phyloP scores from a whole-genome alignment of 140 eudicot genomes.

The Flaveria floridana region DNA sequence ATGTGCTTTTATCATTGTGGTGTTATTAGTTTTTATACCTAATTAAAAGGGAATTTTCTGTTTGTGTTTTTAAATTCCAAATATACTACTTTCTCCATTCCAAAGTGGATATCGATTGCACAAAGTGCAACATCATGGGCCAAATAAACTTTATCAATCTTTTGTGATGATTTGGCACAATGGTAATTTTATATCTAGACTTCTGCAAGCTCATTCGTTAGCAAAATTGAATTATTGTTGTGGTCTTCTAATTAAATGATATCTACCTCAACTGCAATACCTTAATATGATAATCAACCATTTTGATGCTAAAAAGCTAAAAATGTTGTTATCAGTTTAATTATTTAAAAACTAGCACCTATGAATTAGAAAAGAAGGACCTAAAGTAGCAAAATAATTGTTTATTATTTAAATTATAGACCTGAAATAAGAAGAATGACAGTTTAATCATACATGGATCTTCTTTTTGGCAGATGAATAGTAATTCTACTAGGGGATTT shows the following conservation, averaged over 20 bases:
- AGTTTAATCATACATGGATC: neutral
- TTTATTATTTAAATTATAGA: neutral
- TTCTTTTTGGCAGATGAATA: neutral
- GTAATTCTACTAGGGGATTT: too few species aligned
- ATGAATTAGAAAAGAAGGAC: neutral
- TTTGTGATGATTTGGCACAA: neutral
- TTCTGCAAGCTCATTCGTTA: neutral
- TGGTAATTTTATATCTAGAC: neutral
- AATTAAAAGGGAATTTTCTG: neutral
- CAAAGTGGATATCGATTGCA: neutral
- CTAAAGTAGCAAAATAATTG: neutral
- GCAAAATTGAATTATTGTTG: neutral
- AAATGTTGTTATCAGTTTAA: neutral
- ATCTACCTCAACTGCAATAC: neutral
- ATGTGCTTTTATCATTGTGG: neutral
- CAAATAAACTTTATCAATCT: neutral
- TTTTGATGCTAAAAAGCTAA: neutral
- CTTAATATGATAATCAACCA: neutral
- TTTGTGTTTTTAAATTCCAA: neutral
- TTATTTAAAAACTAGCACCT: neutral
- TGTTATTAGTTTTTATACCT: neutral
- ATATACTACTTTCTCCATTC: neutral
- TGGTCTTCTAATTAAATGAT: neutral
- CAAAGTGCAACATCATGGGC: neutral
- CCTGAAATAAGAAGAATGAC: neutral